Evolutionary conservation across 2,329 filamentous ascomycete genomes (phyloP).

Genomic region (Fusarium chuoi): DNA sequence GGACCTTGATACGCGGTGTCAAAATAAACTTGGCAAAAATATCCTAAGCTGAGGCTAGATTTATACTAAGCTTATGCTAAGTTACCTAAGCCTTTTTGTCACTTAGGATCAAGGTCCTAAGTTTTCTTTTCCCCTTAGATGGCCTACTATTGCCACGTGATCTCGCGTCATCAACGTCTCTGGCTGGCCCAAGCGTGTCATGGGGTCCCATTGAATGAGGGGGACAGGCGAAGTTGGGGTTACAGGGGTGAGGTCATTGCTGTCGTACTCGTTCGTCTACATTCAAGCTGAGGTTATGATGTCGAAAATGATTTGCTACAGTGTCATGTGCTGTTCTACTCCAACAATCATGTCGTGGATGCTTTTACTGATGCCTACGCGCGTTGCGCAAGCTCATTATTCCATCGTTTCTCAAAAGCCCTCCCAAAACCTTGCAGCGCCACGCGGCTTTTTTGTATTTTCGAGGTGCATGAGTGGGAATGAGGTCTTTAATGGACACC

Average conservation of each 20-base stretch:
- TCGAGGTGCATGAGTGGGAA: conserved; percentile 15
- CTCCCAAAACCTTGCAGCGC: conserved; percentile 42
- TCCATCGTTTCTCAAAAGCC: conserved; percentile 18
- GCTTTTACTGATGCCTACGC: conserved; percentile 4
- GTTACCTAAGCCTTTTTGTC: too few species aligned
- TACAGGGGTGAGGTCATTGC: conserved; percentile 30
- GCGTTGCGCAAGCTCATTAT: conserved; percentile 13
- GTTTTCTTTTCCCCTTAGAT: too few species aligned
- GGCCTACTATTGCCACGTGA: conserved; percentile 44
- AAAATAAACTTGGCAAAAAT: too few species aligned
- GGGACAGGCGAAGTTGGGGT: conserved; percentile 27
- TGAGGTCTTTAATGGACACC: conserved; percentile 14
- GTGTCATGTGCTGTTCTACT: background rate
- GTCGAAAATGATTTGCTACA: background rate
- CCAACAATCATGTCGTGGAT: background rate
- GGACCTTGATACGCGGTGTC: too few species aligned
- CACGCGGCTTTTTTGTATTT: conserved; percentile 35
- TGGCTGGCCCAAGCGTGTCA: conserved; percentile 36
- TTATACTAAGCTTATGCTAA: too few species aligned
- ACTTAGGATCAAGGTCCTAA: too few species aligned
- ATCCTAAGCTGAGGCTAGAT: too few species aligned
- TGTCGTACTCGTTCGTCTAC: background rate
- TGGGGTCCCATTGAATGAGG: conserved; percentile 22
- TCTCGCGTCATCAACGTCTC: conserved; percentile 48
- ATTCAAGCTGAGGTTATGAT: background rate